These are phyloP conservation scores for Botryotinia narcissicola DNA, from an alignment of 2,329 filamentous ascomycete species.

Conservation along the genomic window DNA sequence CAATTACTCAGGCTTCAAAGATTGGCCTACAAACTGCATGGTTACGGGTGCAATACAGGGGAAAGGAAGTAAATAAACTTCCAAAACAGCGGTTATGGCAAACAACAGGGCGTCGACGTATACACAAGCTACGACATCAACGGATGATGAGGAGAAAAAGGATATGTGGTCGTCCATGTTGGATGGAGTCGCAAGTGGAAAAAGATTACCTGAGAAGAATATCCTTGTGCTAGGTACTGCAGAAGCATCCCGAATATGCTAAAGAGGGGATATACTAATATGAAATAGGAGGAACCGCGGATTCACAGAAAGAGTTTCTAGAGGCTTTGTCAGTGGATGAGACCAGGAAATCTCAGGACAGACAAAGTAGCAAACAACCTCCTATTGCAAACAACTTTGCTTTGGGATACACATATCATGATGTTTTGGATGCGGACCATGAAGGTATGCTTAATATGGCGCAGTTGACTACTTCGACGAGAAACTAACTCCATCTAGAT, in stretches of 20 bases:
- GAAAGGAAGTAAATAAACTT: slow-evolving; percentile 19
- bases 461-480: not conserved
- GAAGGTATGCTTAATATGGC: slow-evolving; percentile 60
- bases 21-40: slow-evolving; percentile 17
- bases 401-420: slow-evolving; percentile 90
- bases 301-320: slow-evolving; percentile 81
- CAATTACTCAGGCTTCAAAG: slow-evolving; percentile 9
- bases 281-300: slow-evolving; percentile 68
- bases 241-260: slow-evolving; percentile 6
- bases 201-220: slow-evolving; percentile 88
- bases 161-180: slow-evolving; percentile 95
- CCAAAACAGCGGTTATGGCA: slow-evolving; percentile 29
- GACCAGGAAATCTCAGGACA: slow-evolving; percentile 49
- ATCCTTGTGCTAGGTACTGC: slow-evolving; percentile 74
- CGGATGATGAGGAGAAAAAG: slow-evolving; percentile 63
- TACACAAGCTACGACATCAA: slow-evolving; percentile 55
- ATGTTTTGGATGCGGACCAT: slow-evolving; percentile 89
- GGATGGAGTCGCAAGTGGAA: slow-evolving; percentile 84
- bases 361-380: slow-evolving; percentile 59
- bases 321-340: slow-evolving; percentile 49
- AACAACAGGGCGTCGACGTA: slow-evolving; percentile 41
- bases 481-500: slow-evolving; percentile 53
- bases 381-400: slow-evolving; percentile 91
- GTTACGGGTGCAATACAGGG: slow-evolving; percentile 20
- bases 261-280: slow-evolving; percentile 31